phyloP scores from a whole-genome alignment of 169 alveolate species.

The Amoebophrya sp. region DNA sequence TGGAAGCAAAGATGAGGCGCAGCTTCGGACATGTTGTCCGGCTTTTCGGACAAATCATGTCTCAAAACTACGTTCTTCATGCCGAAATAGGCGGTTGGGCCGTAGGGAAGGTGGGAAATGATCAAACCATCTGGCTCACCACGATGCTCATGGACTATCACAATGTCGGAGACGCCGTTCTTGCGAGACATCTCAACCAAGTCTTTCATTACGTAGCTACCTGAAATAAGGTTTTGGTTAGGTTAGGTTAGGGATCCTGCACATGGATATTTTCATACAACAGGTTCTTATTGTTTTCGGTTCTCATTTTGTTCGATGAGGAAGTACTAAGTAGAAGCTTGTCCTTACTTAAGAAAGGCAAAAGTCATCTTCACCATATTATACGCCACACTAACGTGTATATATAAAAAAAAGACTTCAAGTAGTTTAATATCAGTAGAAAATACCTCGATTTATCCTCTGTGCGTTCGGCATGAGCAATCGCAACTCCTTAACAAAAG shows the following conservation, averaged over 20 bases:
- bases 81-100: conserved; percentile 98
- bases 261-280: neutral
- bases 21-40: conserved; percentile 88
- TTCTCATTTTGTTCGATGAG: too few relatives aligned
- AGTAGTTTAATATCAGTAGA: too few relatives aligned
- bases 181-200: conserved; percentile 82
- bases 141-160: conserved; percentile 84
- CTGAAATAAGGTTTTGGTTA: neutral
- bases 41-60: conserved; percentile 91
- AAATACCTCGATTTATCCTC: conserved; percentile 84
- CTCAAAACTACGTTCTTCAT: conserved; percentile 88
- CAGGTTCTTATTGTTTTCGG: too few relatives aligned
- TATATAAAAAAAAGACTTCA: too few relatives aligned
- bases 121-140: conserved; percentile 94
- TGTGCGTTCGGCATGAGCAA: conserved; percentile 88
- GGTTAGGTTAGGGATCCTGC: conserved; percentile 46
- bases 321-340: too few relatives aligned
- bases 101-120: conserved; percentile 96
- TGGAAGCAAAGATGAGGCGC: conserved; percentile 95
- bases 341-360: too few relatives aligned
- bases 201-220: conserved; percentile 83
- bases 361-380: too few relatives aligned
- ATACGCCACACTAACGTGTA: too few relatives aligned
- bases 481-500: conserved; percentile 90
- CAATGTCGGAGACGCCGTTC: conserved; percentile 79